A percentile compares a stretch with the other conserved stretches of the same genome.
phyloP scores from a whole-genome alignment of 2,329 filamentous ascomycete species.

The Trichophyton benhamiae region DNA sequence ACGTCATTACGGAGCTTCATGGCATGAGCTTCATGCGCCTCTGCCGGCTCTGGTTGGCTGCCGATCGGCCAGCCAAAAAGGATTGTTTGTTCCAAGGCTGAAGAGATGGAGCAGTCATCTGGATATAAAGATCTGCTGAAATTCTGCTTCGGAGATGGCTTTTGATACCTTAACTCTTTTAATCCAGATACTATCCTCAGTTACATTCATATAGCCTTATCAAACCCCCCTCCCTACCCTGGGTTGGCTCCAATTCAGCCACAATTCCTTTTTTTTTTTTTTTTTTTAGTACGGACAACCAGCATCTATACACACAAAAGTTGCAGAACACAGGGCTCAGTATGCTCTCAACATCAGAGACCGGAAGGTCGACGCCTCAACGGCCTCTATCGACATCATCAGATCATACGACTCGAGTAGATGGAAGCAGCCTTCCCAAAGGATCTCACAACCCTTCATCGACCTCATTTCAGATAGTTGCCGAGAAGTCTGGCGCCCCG shows the following conservation, averaged over 20 bases:
- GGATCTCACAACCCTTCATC: background rate
- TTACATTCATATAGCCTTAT: background rate
- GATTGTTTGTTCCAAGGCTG: background rate
- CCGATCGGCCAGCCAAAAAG: background rate
- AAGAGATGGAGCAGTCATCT: background rate
- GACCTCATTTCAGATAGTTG: background rate
- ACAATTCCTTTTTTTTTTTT: background rate
- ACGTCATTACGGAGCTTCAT: background rate
- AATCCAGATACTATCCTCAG: background rate
- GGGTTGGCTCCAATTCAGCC: background rate
- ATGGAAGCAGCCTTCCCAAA: background rate
- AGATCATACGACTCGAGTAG: conserved; percentile 5
- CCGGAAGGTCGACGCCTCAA: background rate
- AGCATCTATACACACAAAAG: background rate
- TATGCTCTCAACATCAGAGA: background rate
- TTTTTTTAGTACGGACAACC: no score
- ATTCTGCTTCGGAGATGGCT: background rate
- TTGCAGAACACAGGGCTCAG: background rate
- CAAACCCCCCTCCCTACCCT: background rate
- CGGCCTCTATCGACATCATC: conserved; percentile 4
- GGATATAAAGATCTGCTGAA: background rate
- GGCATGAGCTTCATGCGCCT: background rate
- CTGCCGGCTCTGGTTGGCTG: background rate
- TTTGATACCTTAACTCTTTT: background rate
- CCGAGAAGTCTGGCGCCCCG: background rate